Evolutionary conservation across 176 grass and related monocot genomes (phyloP).

Genomic region (Ensete ventricosum): DNA sequence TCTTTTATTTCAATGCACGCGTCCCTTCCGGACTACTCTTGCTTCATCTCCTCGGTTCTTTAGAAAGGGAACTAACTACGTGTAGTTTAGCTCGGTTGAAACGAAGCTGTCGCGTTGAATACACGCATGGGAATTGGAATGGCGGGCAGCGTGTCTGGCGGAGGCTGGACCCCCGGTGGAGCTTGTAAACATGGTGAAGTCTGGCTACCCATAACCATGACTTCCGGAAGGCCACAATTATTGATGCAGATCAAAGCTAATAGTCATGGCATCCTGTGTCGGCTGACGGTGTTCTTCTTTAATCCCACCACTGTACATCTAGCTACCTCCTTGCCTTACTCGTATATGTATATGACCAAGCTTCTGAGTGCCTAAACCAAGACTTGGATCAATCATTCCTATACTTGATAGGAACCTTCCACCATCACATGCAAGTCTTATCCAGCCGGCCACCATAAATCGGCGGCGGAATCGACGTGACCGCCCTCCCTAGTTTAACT

Average conservation of each 20-base stretch:
- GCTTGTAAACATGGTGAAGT: background rate
- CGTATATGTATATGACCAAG: too few relatives aligned
- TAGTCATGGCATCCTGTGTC: background rate
- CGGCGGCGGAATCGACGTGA: slow-evolving; percentile 11
- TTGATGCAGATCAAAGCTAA: background rate
- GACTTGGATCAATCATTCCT: background rate
- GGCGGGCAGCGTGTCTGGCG: background rate
- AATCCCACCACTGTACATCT: too few relatives aligned
- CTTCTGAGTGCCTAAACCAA: background rate
- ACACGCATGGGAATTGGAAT: background rate
- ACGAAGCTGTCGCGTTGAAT: background rate
- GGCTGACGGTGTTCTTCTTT: too few relatives aligned
- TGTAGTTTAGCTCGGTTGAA: background rate
- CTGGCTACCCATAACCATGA: background rate
- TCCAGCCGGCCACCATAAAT: background rate
- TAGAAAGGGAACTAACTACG: background rate
- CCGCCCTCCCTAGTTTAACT: background rate
- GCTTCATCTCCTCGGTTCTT: too few relatives aligned
- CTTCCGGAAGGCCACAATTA: background rate
- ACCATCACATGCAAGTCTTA: background rate
- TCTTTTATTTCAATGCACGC: background rate
- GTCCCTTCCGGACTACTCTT: background rate
- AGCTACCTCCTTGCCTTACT: too few relatives aligned
- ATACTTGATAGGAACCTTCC: background rate
- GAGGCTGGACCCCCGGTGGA: background rate